A percentile compares a stretch with the other conserved stretches of the same genome.
phyloP scores from a whole-genome alignment of 768 basidiomycete genomes.

The Butyriboletus loyo region DNA sequence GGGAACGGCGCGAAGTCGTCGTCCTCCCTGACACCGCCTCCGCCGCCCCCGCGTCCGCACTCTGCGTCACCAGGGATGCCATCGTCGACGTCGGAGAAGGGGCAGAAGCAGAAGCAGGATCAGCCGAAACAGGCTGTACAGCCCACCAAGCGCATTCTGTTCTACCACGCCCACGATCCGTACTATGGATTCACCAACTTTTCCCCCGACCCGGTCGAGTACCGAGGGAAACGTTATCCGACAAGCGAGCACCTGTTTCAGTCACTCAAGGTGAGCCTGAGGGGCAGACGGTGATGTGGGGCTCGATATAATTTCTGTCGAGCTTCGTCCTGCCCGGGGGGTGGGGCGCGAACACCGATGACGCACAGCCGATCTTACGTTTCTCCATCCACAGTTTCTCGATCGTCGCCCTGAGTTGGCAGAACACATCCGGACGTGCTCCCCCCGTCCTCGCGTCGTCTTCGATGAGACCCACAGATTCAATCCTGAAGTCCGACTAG shows the following conservation, averaged over 20 bases:
- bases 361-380: slow-evolving; percentile 17
- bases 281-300: too few species aligned
- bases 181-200: slow-evolving; percentile 44
- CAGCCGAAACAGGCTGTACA: background rate
- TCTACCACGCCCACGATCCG: slow-evolving; percentile 31
- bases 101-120: slow-evolving; percentile 7
- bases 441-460: slow-evolving; percentile 30
- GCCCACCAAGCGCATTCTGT: slow-evolving; percentile 28
- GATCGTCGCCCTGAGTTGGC: slow-evolving; percentile 34
- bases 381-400: slow-evolving; percentile 25
- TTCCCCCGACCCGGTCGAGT: slow-evolving; percentile 41
- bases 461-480: slow-evolving; percentile 36
- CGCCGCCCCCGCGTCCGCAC: slow-evolving; percentile 19
- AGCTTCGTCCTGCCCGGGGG: slow-evolving; percentile 1
- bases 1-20: slow-evolving; percentile 6
- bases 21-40: slow-evolving; percentile 10
- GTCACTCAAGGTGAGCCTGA: slow-evolving; percentile 39
- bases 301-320: background rate
- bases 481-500: slow-evolving; percentile 35
- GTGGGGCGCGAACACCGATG: slow-evolving; percentile 7
- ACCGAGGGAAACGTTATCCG: slow-evolving; percentile 38
- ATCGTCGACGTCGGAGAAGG: too few species aligned
- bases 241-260: slow-evolving; percentile 50
- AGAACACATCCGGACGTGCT: slow-evolving; percentile 35
- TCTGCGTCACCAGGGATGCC: slow-evolving; percentile 19